Conservation (phyloP, 140 eudicot genomes). For the Stevia rebaudiana region DNA sequence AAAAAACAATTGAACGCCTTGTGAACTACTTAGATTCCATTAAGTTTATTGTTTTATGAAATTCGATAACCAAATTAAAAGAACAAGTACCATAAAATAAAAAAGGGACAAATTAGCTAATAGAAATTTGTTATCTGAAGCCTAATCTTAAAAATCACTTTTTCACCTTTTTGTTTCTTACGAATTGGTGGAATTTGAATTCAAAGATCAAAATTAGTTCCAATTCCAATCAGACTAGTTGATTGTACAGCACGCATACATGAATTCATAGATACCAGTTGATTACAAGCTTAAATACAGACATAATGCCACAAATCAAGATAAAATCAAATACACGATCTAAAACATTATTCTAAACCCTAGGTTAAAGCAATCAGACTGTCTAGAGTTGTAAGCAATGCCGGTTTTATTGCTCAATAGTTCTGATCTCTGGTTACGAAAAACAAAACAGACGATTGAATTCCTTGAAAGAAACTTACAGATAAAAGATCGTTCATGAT, state of each 20-base stretch:
- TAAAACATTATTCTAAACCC: constrained; percentile 1
- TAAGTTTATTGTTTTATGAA: neutral
- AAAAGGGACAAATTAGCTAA: neutral
- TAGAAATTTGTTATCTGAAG: neutral
- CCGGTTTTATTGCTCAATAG: constrained; percentile 12
- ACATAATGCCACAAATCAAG: neutral
- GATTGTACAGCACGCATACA: neutral
- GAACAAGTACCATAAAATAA: constrained; percentile 5
- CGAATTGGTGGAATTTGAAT: constrained; percentile 4
- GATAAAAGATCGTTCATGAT: constrained; percentile 73
- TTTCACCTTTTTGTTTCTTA: constrained; percentile 3
- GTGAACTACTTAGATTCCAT: neutral
- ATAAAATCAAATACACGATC: constrained; percentile 12
- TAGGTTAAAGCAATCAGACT: neutral
- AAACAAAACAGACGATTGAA: neutral
- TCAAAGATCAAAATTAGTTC: neutral
- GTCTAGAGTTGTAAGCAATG: constrained; percentile 17
- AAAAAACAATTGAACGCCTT: constrained; percentile 1
- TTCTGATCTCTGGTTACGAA: neutral
- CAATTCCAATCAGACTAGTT: neutral
- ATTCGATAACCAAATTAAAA: neutral
- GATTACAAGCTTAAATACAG: constrained; percentile 10
- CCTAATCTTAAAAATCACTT: neutral
- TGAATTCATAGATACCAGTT: constrained; percentile 3
- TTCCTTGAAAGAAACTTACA: constrained; percentile 29